phyloP scores from a whole-genome alignment of 768 basidiomycete species.

The Suillus decipiens region DNA sequence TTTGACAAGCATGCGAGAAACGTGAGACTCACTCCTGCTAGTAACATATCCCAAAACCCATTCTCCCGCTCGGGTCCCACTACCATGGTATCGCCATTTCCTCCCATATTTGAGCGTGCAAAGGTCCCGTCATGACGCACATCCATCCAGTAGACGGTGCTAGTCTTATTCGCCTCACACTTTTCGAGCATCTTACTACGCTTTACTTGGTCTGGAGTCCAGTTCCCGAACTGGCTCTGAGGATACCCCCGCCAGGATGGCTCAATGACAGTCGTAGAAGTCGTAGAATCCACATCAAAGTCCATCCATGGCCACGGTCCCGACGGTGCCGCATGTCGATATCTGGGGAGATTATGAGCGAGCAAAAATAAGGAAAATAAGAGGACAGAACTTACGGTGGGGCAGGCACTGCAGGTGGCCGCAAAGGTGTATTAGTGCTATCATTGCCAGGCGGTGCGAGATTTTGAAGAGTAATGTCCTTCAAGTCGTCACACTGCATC shows the following conservation, averaged over 20 bases:
- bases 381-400: neutral
- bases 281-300: neutral
- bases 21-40: conserved; percentile 31
- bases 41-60: conserved; percentile 27
- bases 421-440: neutral
- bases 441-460: too few species aligned
- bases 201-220: conserved; percentile 41
- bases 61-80: conserved; percentile 17
- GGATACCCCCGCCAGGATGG: neutral
- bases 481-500: too few species aligned
- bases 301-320: conserved; percentile 39
- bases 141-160: conserved; percentile 26
- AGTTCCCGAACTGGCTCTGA: conserved; percentile 37
- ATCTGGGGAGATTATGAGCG: conserved; percentile 7
- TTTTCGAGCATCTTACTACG: conserved; percentile 27
- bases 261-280: neutral
- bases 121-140: conserved; percentile 11
- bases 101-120: neutral
- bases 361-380: too few species aligned
- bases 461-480: neutral
- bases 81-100: conserved; percentile 10
- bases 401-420: conserved; percentile 4
- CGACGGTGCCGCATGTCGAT: conserved; percentile 22
- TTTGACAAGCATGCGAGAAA: neutral
- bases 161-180: conserved; percentile 13